Percentiles rank a stretch among this genome's conserved stretches.
Conservation (phyloP, 2,329 filamentous ascomycete genomes). For the Xylaria sp. region DNA sequence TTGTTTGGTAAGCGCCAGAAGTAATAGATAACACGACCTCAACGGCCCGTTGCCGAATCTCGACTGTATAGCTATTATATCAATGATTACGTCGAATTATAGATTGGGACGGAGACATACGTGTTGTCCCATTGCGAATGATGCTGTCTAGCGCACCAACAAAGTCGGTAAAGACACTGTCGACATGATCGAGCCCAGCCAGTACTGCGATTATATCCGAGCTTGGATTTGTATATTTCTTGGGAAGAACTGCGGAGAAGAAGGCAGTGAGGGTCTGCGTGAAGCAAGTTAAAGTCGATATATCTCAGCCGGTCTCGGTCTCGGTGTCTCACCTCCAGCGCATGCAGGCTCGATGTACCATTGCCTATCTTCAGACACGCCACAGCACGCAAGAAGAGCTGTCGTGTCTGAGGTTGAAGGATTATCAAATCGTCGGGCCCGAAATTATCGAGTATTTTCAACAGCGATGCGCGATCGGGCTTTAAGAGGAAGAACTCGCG, state of each 20-base stretch:
- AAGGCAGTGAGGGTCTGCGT: constrained; percentile 87
- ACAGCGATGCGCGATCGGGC: constrained; percentile 77
- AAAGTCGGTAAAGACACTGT: constrained; percentile 87
- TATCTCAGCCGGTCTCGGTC: not conserved
- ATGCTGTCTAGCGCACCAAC: constrained; percentile 83
- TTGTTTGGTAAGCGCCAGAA: constrained; percentile 95
- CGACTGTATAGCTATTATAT: constrained; percentile 59
- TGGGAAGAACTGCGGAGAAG: constrained; percentile 81
- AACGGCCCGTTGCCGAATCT: constrained; percentile 81
- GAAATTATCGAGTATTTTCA: constrained; percentile 74
- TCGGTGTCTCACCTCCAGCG: constrained; percentile 77
- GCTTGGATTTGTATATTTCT: constrained; percentile 94
- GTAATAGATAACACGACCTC: constrained; percentile 84
- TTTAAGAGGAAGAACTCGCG: constrained; percentile 91
- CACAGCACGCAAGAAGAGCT: constrained; percentile 81
- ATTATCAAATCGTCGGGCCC: constrained; percentile 79
- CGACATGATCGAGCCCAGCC: constrained; percentile 88
- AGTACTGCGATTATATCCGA: constrained; percentile 93
- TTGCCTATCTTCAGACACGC: constrained; percentile 70
- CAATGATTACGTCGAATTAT: constrained; percentile 2
- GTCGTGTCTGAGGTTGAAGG: constrained; percentile 79
- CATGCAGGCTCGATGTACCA: constrained; percentile 75
- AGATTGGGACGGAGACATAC: constrained; percentile 59
- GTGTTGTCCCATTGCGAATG: constrained; percentile 77
- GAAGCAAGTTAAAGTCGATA: constrained; percentile 52